Conservation (phyloP, 1,139 yeast species). For the Saccharomycopsis hybrid region DNA sequence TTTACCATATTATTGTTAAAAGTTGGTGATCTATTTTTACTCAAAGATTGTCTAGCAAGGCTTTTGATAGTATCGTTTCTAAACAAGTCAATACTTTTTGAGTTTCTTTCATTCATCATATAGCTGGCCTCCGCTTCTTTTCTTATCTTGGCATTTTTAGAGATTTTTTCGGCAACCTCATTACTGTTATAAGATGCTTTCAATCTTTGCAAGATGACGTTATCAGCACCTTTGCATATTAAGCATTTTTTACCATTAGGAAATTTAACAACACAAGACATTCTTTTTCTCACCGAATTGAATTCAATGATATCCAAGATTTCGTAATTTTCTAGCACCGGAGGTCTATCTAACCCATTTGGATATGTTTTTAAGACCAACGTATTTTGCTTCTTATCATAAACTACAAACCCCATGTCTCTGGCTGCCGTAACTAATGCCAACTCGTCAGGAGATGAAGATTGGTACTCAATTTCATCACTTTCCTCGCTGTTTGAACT, state of each 20-base stretch:
- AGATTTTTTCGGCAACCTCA: slow-evolving; percentile 55
- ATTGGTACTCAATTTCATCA: slow-evolving; percentile 65
- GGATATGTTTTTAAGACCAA: slow-evolving; percentile 76
- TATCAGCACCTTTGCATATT: slow-evolving; percentile 94
- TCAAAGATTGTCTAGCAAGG: slow-evolving; percentile 32
- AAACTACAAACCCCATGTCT: slow-evolving; percentile 82
- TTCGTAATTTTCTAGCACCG: slow-evolving; percentile 62
- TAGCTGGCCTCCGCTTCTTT: slow-evolving; percentile 77
- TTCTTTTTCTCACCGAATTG: slow-evolving; percentile 81
- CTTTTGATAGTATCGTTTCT: slow-evolving; percentile 11
- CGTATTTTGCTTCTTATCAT: slow-evolving; percentile 53
- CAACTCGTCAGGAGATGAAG: slow-evolving; percentile 93
- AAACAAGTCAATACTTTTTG: slow-evolving; percentile 24
- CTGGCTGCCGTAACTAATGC: slow-evolving; percentile 93
- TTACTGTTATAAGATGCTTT: slow-evolving; percentile 52
- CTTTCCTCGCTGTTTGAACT: slow-evolving; percentile 31
- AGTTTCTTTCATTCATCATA: slow-evolving; percentile 47
- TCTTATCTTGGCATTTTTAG: slow-evolving; percentile 54
- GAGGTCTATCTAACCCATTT: slow-evolving; percentile 60
- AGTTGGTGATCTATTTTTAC: slow-evolving; percentile 31
- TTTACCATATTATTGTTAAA: slow-evolving; percentile 39
- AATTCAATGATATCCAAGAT: slow-evolving; percentile 80
- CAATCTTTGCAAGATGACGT: slow-evolving; percentile 75
- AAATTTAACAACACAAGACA: slow-evolving; percentile 79
- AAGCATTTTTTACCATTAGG: slow-evolving; percentile 77